Base-by-base conservation (phyloP, 2,329 filamentous ascomycete genomes). In the Helminthosporium solani region DNA sequence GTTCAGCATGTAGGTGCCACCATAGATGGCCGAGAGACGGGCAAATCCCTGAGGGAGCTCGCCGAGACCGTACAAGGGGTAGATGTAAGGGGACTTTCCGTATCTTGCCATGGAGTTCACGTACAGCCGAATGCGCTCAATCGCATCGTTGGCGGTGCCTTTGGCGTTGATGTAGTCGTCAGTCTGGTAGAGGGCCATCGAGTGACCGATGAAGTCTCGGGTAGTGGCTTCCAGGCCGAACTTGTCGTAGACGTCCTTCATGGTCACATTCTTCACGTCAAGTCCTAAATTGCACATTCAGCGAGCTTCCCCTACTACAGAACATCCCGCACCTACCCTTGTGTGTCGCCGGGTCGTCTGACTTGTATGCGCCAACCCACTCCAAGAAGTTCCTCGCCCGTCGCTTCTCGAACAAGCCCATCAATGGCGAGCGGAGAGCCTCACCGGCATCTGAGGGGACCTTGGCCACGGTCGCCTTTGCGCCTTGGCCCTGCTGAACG, bases 201-300 rank as follows among this genome's bases (percentile, higher is more conserved):
- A 90, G 74, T 99, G 94, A 56, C 94, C 94, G 63, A 97, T 88
- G 70, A 99, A 99, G 75, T 99, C 94, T 63, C 88, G 86, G 58
- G 94, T 99, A 48, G 83, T 80, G 18, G 86, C 68, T 76, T 99
- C 94, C 52, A 99, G 86, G 47, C 90, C 88, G 62, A 96, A 99
- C 73, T 97, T 96, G 77, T 97, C 91, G 68, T 95, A 99, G 30
- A 99, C 88, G n/a, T 96, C 92, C 80, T 90, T 95, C 91, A 97
- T 96, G 49, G 88, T 92, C 76, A 81, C 86, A 50, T 75, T 80
- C 65, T 79, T 78, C 54, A 99, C 78, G 73, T 94, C 85, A 57
- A 97, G 81, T 50, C 91, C 92, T 75, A 47, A 4, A 12, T 12
- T 2, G 21, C 4, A 23, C 27, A 9, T 30, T 56, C 35, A 57